phyloP scores from a whole-genome alignment of 2,329 filamentous ascomycete genomes.

The Neonectria neomacrospora region DNA sequence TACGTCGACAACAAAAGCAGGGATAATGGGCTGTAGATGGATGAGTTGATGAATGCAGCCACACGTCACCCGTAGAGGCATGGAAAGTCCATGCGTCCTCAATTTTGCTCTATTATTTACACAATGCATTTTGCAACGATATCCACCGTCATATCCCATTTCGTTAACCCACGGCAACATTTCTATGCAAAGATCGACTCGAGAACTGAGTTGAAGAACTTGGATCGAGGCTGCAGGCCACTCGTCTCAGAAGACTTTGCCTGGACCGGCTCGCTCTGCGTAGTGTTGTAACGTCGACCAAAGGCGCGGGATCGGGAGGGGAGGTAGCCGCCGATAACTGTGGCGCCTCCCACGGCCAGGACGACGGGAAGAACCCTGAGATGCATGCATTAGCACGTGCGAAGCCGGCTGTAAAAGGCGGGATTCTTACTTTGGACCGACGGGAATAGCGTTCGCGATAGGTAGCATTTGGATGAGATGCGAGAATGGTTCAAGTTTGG shows the following conservation, averaged over 20 bases:
- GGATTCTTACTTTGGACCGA: conserved; percentile 33
- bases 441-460: conserved; percentile 16
- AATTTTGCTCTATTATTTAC: neutral
- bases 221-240: conserved; percentile 23
- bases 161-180: conserved; percentile 1
- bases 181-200: conserved; percentile 40
- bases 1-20: too few species aligned
- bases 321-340: conserved; percentile 29
- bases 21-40: too few species aligned
- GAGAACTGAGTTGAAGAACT: conserved; percentile 34
- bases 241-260: conserved; percentile 10
- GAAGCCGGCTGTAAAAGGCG: fast-evolving
- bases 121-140: neutral
- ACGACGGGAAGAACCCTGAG: conserved; percentile 35
- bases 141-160: neutral
- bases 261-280: conserved; percentile 18
- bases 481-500: neutral
- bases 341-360: conserved; percentile 38
- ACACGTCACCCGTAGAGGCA: too few species aligned
- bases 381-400: conserved; percentile 14
- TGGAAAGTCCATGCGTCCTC: neutral
- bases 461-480: conserved; percentile 36
- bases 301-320: conserved; percentile 25
- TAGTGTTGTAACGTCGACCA: conserved; percentile 19
- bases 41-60: too few species aligned